Percentiles rank a stretch among this genome's conserved stretches.
Evolutionary conservation across 176 grass and related monocot genomes (phyloP).

Genomic region (Chrysopogon serrulatus): DNA sequence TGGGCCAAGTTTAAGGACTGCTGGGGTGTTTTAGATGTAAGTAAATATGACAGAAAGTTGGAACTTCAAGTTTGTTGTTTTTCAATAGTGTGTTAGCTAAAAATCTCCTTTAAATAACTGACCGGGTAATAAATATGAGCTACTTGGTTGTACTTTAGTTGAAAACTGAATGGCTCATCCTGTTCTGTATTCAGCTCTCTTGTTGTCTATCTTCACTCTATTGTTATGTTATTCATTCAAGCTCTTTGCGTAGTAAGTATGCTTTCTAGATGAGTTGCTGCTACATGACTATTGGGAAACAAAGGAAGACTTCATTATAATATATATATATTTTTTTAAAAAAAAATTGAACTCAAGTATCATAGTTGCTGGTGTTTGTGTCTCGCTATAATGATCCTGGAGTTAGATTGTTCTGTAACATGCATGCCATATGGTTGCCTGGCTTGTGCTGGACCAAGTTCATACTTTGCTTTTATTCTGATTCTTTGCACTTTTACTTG

Average conservation of each 20-base stretch:
- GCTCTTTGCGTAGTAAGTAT: neutral
- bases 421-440: neutral
- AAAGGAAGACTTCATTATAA: neutral
- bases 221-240: neutral
- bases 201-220: neutral
- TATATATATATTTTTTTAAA: neutral
- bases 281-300: neutral
- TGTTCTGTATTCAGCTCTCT: neutral
- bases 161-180: neutral
- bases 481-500: neutral
- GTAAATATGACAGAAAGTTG: neutral
- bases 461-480: neutral
- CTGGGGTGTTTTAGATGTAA: neutral
- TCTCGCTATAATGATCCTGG: neutral
- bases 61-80: neutral
- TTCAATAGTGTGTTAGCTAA: neutral
- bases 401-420: neutral
- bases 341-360: neutral
- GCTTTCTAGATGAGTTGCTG: neutral
- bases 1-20: neutral
- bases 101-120: neutral
- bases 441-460: neutral
- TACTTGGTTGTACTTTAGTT: neutral
- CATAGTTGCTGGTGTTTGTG: neutral
- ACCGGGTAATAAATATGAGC: neutral